phyloP scores from a whole-genome alignment of 345 rosid species.

The Citrus sinensis region DNA sequence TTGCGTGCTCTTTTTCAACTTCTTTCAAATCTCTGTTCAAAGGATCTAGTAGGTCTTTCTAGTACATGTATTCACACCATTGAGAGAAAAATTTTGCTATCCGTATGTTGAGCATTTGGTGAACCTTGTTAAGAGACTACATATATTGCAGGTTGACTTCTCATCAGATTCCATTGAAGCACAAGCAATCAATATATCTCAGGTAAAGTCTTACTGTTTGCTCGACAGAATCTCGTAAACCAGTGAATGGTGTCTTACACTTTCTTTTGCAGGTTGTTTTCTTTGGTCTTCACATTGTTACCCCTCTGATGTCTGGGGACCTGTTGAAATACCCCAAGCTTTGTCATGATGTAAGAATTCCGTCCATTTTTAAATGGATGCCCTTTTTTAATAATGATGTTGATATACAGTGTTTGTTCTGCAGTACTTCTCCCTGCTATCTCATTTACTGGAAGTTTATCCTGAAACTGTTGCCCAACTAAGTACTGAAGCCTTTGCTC shows the following conservation, averaged over 20 bases:
- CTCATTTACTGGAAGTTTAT: conserved; percentile 94
- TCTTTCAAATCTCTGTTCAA: conserved; percentile 89
- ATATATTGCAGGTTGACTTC: conserved; percentile 70
- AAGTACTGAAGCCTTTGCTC: conserved; percentile 67
- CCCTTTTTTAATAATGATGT: conserved; percentile 1
- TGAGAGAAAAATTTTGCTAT: neutral
- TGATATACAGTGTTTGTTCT: conserved; percentile 25
- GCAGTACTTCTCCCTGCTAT: conserved; percentile 85
- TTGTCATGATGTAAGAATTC: conserved; percentile 81
- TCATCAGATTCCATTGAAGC: conserved; percentile 75
- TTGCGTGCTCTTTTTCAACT: conserved; percentile 96
- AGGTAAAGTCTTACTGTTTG: conserved; percentile 43
- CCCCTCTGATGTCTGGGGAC: conserved; percentile 85
- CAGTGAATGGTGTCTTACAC: conserved; percentile 24
- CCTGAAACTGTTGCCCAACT: conserved; percentile 85
- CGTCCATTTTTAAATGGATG: neutral
- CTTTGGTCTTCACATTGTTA: conserved; percentile 87
- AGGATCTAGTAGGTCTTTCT: conserved; percentile 64
- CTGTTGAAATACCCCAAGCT: conserved; percentile 97
- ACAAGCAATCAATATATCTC: conserved; percentile 70
- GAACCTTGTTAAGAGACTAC: conserved; percentile 2
- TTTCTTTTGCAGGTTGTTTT: conserved; percentile 77
- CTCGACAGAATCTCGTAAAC: conserved; percentile 7
- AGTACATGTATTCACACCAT: neutral
- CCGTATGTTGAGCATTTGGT: neutral